Percentiles rank a stretch among this genome's conserved stretches.
Evolutionary conservation across 371 early-diverging fungal genomes (phyloP).

Genomic region (Encephalitozoon romaleae): DNA sequence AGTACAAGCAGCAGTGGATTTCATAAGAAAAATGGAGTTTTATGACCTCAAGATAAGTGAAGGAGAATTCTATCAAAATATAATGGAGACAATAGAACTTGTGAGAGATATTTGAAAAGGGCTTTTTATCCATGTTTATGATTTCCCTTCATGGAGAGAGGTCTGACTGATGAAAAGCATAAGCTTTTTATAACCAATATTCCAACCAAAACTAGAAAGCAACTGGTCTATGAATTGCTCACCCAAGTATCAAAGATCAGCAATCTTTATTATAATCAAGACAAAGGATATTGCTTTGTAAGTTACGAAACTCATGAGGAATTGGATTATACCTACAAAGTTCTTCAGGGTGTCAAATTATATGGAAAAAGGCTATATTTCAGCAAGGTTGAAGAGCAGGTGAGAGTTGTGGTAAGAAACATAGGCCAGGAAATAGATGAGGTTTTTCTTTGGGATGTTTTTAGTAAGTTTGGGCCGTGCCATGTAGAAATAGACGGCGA

Average conservation of each 20-base stretch:
- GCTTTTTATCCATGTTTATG: not conserved
- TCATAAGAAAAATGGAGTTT: constrained; percentile 48
- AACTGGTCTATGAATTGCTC: constrained; percentile 18
- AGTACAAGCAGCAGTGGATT: constrained; percentile 27
- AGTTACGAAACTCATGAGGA: not conserved
- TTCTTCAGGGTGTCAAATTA: constrained; percentile 8
- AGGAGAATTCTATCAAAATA: constrained; percentile 35
- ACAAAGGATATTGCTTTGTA: constrained; percentile 13
- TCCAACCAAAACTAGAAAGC: not conserved
- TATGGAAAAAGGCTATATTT: constrained; percentile 14
- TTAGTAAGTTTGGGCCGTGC: not conserved
- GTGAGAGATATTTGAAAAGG: not conserved
- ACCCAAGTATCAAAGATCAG: constrained; percentile 3
- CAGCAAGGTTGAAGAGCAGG: not conserved
- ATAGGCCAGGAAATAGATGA: not conserved
- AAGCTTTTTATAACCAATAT: constrained; percentile 20
- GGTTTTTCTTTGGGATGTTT: not conserved
- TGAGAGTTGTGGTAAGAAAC: not conserved
- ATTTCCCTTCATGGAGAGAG: not conserved
- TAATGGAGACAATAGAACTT: constrained; percentile 4
- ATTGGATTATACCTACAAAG: not conserved
- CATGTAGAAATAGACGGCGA: not conserved
- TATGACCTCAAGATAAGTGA: constrained; percentile 39
- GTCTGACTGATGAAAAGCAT: not conserved
- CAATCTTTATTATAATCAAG: not conserved